These are phyloP conservation scores for Chromosphaera perkinsii DNA, from an alignment of 208 protist genomes.

Conservation along the genomic window DNA sequence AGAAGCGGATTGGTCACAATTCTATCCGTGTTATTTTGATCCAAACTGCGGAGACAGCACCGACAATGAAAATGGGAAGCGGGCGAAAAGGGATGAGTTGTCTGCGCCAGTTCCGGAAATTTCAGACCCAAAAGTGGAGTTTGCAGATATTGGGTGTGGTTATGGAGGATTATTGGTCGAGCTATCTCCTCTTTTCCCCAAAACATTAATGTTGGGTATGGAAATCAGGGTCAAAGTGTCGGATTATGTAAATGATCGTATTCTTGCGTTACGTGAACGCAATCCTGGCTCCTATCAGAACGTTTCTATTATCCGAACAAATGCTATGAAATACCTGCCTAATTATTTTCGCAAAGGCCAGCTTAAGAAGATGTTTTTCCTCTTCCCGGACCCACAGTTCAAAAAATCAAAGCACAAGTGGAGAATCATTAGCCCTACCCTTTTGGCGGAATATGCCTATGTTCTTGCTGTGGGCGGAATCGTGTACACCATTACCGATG, in stretches of 20 bases:
- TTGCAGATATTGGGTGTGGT: constrained; percentile 92
- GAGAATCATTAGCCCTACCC: constrained; percentile 84
- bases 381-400: constrained; percentile 96
- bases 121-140: constrained; percentile 62
- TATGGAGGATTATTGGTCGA: constrained; percentile 88
- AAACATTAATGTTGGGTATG: constrained; percentile 84
- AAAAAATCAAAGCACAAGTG: constrained; percentile 92
- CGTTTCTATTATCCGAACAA: constrained; percentile 83
- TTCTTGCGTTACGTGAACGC: constrained; percentile 16
- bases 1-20: constrained; percentile 37
- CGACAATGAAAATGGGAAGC: constrained; percentile 23
- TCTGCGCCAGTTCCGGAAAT: too few relatives aligned
- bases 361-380: constrained; percentile 88
- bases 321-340: constrained; percentile 95
- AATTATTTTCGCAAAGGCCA: constrained; percentile 91
- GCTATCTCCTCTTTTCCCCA: constrained; percentile 77
- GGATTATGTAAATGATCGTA: constrained; percentile 63
- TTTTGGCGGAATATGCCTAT: constrained; percentile 93
- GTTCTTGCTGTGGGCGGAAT: constrained; percentile 80
- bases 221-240: constrained; percentile 90
- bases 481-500: constrained; percentile 89
- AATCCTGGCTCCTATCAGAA: constrained; percentile 76
- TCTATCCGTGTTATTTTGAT: constrained; percentile 34
- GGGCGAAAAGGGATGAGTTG: too few relatives aligned
- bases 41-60: background rate